Evolutionary conservation across 2,329 filamentous ascomycete genomes (phyloP), one percentile per base, ranked within the genome.

Genomic region (Arthroderma uncinatum): DNA sequence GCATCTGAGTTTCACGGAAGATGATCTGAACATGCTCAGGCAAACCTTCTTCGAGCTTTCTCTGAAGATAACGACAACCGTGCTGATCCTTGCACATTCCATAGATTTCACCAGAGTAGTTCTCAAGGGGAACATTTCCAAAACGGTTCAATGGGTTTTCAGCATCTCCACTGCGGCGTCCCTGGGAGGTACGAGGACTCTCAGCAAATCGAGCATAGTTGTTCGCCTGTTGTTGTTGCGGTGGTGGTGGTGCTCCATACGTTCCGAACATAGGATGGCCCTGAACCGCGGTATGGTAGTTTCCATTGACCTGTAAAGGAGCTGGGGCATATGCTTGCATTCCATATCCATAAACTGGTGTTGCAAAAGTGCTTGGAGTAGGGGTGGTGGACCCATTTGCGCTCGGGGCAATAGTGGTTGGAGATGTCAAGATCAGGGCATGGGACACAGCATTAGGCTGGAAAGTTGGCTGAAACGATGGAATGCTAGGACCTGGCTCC

Each of bases 61-160:
- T 93, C 76, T 98, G 93, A 57, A 98, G 77, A 71, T 93, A 98
- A 59, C 93, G 87, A 68, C 93, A 98, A 59, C 93, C 93, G 71
- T 98, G 91, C 74, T 98, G 93, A 67, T 98, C 93, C 74, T 96
- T 97, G 80, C 92, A 97, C 36, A 96, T 78, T 54, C 83, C 80
- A 71, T 95, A 94, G 66, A 98, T 89, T 65, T 90, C 86, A 53
- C 90, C 89, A 36, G 80, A 79, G 65, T 93, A 85, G 34, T 85
- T 82, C 68, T 95, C 89, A 21, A 97, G 78, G 12, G 88, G 83
- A 67, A 88, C 81, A 68, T 93, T 92, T 64, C 87, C 83, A 73
- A 89, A 96, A 59, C 89, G 87, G 65, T 86, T 87, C 77, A 87
- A 64, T 57, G 87, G 63, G 77, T 81, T 83, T 48, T 77, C 76